Conservation (phyloP, 2,329 filamentous ascomycete genomes). For the Penicillium janthinellum region DNA sequence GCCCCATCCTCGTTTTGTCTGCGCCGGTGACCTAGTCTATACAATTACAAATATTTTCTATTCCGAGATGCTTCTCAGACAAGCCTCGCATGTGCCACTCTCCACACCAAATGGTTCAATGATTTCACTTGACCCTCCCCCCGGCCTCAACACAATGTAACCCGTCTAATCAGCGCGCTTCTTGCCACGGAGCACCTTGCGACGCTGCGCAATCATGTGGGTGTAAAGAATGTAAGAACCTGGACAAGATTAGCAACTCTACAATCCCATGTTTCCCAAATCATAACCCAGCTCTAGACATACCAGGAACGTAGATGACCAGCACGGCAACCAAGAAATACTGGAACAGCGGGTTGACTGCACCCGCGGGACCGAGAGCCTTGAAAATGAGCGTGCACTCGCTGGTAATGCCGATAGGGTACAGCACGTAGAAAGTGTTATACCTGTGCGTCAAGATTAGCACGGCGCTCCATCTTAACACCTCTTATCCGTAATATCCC, state of each 20-base stretch:
- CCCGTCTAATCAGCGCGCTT: slow-evolving; percentile 45
- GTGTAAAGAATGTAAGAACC: slow-evolving; percentile 83
- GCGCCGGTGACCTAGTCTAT: neutral
- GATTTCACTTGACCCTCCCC: neutral
- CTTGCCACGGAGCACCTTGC: slow-evolving; percentile 72
- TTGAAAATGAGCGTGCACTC: slow-evolving; percentile 80
- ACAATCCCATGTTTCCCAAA: neutral
- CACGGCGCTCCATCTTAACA: slow-evolving; percentile 5
- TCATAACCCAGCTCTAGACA: slow-evolving; percentile 35
- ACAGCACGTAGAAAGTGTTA: slow-evolving; percentile 90
- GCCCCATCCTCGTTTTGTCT: neutral
- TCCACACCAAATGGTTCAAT: neutral
- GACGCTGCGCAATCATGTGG: slow-evolving; percentile 90
- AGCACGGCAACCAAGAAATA: slow-evolving; percentile 67
- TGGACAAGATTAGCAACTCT: slow-evolving; percentile 34
- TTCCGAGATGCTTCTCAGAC: neutral
- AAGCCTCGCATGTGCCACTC: neutral
- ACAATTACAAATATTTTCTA: neutral
- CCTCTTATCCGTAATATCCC: neutral
- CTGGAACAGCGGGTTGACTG: slow-evolving; percentile 54
- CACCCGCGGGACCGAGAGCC: slow-evolving; percentile 63
- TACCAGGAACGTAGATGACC: slow-evolving; percentile 77
- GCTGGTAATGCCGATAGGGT: slow-evolving; percentile 86
- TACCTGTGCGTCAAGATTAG: slow-evolving; percentile 49
- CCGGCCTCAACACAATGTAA: neutral